Conservation (phyloP, 2,329 filamentous ascomycete species). For the Fonsecaea monophora region DNA sequence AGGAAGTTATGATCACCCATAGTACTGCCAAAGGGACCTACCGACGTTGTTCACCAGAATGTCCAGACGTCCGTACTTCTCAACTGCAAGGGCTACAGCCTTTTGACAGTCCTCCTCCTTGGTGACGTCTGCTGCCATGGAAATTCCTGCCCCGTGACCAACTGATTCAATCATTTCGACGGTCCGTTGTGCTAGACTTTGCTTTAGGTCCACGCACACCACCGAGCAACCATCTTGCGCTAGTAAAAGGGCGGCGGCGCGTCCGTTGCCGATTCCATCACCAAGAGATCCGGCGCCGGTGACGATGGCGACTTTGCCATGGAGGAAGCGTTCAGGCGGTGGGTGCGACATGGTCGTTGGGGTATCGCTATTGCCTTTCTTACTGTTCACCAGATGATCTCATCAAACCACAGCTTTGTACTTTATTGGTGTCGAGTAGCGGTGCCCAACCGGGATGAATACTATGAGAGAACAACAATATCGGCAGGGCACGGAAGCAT, state of each 20-base stretch:
- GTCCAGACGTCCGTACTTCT: constrained; percentile 50
- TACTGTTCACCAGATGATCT: no score
- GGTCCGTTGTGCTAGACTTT: constrained; percentile 59
- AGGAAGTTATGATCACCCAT: no score
- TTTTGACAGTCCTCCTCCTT: constrained; percentile 57
- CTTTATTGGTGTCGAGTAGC: no score
- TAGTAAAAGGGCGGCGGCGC: constrained; percentile 64
- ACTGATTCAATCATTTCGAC: constrained; percentile 57
- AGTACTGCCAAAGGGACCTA: constrained; percentile 40
- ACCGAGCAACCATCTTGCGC: constrained; percentile 65
- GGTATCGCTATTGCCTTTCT: not conserved
- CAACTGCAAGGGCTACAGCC: constrained; percentile 50
- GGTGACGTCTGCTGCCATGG: constrained; percentile 62
- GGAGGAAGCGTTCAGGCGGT: constrained; percentile 29
- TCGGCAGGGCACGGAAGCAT: no score
- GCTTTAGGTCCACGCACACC: constrained; percentile 63
- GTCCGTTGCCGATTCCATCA: constrained; percentile 67
- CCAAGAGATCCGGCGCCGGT: constrained; percentile 64
- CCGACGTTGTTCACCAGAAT: constrained; percentile 62
- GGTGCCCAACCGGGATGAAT: no score
- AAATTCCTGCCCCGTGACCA: constrained; percentile 49
- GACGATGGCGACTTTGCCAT: constrained; percentile 55
- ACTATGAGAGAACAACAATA: no score
- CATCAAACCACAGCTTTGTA: no score
- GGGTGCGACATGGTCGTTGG: constrained; percentile 2